Percentiles rank a stretch among this genome's conserved stretches.
Evolutionary conservation across 192 early-diverging fungal species (phyloP).

Genomic region (Cetraspora pellucida): DNA sequence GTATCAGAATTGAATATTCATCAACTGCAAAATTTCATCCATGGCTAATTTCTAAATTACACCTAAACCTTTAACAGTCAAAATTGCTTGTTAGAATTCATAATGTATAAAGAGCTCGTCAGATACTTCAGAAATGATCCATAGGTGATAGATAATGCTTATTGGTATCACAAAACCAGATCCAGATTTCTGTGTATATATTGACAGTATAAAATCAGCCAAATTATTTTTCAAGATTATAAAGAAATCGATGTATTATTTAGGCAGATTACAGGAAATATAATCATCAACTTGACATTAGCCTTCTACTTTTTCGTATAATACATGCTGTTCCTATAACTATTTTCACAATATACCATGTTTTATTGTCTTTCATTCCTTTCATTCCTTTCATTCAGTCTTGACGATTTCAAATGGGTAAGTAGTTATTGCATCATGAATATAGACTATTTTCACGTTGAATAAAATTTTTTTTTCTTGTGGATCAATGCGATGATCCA

Average conservation of each 20-base stretch:
- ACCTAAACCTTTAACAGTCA: constrained; percentile 60
- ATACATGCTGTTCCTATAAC: constrained; percentile 70
- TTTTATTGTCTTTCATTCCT: no score
- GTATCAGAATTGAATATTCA: constrained; percentile 78
- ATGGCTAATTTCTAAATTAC: constrained; percentile 84
- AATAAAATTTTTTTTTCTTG: constrained; percentile 64
- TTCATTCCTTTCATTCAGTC: constrained; percentile 59
- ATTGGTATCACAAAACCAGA: constrained; percentile 48
- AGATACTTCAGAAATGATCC: constrained; percentile 66
- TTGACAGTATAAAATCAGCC: constrained; percentile 40
- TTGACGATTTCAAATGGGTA: constrained; percentile 61
- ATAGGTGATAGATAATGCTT: constrained; percentile 71
- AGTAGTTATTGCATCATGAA: constrained; percentile 50
- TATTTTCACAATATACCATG: constrained; percentile 62
- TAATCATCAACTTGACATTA: constrained; percentile 65
- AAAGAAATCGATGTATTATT: neutral
- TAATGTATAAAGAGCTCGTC: constrained; percentile 65
- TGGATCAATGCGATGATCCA: constrained; percentile 48
- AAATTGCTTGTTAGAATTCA: constrained; percentile 57
- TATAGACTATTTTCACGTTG: constrained; percentile 55
- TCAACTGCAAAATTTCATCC: constrained; percentile 77
- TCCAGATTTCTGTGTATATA: constrained; percentile 43
- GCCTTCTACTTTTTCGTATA: constrained; percentile 73
- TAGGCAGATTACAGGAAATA: neutral
- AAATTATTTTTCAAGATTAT: neutral